A percentile compares a stretch with the other conserved stretches of the same genome.
Evolutionary conservation across 2,329 filamentous ascomycete species (phyloP).

Genomic region (Fusarium sterilihyphosum): DNA sequence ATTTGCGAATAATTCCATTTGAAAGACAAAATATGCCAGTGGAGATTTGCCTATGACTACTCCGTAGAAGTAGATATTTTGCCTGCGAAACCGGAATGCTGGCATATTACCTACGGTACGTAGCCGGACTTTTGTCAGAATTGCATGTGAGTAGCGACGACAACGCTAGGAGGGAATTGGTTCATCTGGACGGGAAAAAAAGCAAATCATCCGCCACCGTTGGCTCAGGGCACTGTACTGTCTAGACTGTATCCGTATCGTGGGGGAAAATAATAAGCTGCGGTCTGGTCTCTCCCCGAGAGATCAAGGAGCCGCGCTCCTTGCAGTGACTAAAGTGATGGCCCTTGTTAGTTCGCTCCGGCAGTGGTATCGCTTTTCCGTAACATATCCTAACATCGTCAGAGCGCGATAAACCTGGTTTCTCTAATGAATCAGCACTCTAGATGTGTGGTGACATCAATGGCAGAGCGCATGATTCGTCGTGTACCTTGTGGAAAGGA

Average conservation of each 20-base stretch:
- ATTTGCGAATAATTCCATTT: not conserved
- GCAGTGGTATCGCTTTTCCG: not conserved
- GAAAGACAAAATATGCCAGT: not conserved
- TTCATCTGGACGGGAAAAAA: slow-evolving; percentile 18
- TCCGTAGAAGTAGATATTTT: not conserved
- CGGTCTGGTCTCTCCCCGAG: slow-evolving; percentile 11
- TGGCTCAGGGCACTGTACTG: slow-evolving; percentile 1
- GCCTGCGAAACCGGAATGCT: slow-evolving; percentile 26
- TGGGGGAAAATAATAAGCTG: slow-evolving; percentile 40
- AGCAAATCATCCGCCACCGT: slow-evolving; percentile 27
- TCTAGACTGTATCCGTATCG: slow-evolving; percentile 12
- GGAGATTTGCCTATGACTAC: not conserved
- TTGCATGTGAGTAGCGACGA: not conserved
- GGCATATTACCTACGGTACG: not conserved
- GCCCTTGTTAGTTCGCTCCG: not conserved
- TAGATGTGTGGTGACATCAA: not conserved
- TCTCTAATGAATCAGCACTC: not conserved
- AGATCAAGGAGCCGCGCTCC: slow-evolving; percentile 20
- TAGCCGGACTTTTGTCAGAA: not conserved
- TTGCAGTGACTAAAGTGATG: slow-evolving; percentile 26
- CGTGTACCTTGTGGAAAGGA: not conserved
- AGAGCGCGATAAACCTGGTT: not conserved
- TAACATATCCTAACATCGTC: slow-evolving; percentile 1
- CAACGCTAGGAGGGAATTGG: slow-evolving; percentile 6
- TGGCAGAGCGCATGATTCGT: slow-evolving; percentile 4